These are phyloP conservation scores for Sphaerosporella brunnea DNA, from an alignment of 495 filamentous ascomycete genomes.

Conservation along the genomic window DNA sequence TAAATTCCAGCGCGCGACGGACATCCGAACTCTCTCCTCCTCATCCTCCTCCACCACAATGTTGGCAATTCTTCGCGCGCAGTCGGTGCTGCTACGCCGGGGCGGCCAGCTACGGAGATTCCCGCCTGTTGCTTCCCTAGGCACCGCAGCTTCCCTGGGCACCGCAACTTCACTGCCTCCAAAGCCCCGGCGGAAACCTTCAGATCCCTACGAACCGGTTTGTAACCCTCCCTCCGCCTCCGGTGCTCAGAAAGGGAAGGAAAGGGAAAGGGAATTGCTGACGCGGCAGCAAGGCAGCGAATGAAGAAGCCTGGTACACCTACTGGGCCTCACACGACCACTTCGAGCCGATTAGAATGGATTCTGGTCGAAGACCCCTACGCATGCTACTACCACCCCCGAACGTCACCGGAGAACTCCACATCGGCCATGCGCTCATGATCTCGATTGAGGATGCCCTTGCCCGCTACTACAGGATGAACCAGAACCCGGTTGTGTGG, in stretches of 20 bases:
- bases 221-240: background rate
- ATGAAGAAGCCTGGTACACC: slow-evolving; percentile 24
- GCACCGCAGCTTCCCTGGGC: background rate
- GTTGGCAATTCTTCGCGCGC: background rate
- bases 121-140: background rate
- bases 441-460: slow-evolving; percentile 45
- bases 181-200: slow-evolving; percentile 16
- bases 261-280: no score
- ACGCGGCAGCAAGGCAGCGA: slow-evolving; percentile 5
- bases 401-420: slow-evolving; percentile 55
- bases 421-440: slow-evolving; percentile 53
- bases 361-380: slow-evolving; percentile 7
- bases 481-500: slow-evolving; percentile 49
- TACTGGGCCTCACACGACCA: slow-evolving; percentile 21
- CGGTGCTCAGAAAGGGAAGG: no score
- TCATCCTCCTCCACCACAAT: no score
- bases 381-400: slow-evolving; percentile 43
- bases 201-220: slow-evolving; percentile 15
- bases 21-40: slow-evolving; percentile 5
- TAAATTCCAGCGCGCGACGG: slow-evolving; percentile 1
- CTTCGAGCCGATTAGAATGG: slow-evolving; percentile 14
- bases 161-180: no score
- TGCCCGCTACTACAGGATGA: slow-evolving; percentile 51
- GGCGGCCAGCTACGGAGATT: background rate
- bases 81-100: no score